Evolutionary conservation across 768 basidiomycete genomes (phyloP).

Genomic region (Boletus rubropictus): DNA sequence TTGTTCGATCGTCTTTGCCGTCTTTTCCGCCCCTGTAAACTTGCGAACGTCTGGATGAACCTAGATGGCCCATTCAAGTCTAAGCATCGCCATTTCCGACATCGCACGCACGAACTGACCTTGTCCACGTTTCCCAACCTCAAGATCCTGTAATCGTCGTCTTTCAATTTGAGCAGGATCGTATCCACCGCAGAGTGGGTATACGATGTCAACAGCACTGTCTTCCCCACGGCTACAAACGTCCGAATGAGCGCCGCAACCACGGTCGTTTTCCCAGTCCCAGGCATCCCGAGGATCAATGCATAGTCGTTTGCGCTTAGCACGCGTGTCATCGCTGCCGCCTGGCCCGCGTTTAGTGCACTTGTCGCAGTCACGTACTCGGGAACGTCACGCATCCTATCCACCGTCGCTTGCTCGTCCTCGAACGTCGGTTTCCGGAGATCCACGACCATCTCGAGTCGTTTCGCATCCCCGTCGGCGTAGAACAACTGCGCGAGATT

Average conservation of each 20-base stretch:
- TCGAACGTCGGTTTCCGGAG: slow-evolving; percentile 64
- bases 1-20: slow-evolving; percentile 68
- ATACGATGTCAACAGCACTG: slow-evolving; percentile 83
- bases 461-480: slow-evolving; percentile 60
- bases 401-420: slow-evolving; percentile 18
- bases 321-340: slow-evolving; percentile 64
- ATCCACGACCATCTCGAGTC: slow-evolving; percentile 78
- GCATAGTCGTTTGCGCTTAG: slow-evolving; percentile 84
- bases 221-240: slow-evolving; percentile 77
- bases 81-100: background rate
- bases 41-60: slow-evolving; percentile 76
- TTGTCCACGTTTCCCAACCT: slow-evolving; percentile 90
- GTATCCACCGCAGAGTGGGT: slow-evolving; percentile 99
- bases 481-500: slow-evolving; percentile 90
- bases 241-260: slow-evolving; percentile 82
- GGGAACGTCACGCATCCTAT: slow-evolving; percentile 17
- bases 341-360: slow-evolving; percentile 67
- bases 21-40: slow-evolving; percentile 58
- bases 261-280: slow-evolving; percentile 96
- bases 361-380: slow-evolving; percentile 31
- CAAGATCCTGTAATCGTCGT: slow-evolving; percentile 67
- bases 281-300: slow-evolving; percentile 94
- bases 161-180: slow-evolving; percentile 78
- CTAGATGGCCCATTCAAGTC: slow-evolving; percentile 34
- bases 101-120: slow-evolving; percentile 37